These are phyloP conservation scores for Colletotrichum karsti DNA, from an alignment of 2,329 filamentous ascomycete species.

Conservation along the genomic window DNA sequence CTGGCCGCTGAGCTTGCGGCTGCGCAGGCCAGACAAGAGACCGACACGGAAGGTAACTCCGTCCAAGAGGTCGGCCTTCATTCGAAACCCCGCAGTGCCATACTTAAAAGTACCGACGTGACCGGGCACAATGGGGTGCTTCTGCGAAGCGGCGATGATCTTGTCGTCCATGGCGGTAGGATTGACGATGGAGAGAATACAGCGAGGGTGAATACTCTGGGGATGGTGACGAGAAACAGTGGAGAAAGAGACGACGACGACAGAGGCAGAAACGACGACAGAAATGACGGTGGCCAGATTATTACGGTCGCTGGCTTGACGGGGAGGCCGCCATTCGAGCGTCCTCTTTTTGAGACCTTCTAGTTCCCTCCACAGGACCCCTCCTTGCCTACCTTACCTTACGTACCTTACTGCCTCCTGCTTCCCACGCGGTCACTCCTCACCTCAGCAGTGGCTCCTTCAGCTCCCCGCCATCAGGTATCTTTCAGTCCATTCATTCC, in stretches of 20 bases:
- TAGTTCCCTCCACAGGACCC: neutral
- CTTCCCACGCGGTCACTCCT: neutral
- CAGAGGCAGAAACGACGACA: neutral
- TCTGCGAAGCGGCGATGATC: constrained; percentile 68
- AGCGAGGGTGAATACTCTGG: constrained; percentile 1
- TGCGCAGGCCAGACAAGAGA: constrained; percentile 86
- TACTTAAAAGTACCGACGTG: constrained; percentile 63
- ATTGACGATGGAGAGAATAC: constrained; percentile 19
- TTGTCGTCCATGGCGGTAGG: constrained; percentile 56
- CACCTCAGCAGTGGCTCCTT: neutral
- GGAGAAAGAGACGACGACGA: neutral
- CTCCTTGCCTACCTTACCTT: too few species aligned
- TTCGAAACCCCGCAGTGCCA: constrained; percentile 74
- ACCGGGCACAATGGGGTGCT: constrained; percentile 66
- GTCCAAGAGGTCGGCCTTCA: constrained; percentile 82
- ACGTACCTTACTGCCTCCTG: neutral
- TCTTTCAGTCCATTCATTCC: neutral
- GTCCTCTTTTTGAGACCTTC: constrained; percentile 10
- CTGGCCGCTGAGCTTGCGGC: constrained; percentile 87
- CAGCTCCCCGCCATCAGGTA: constrained; percentile 9
- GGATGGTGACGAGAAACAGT: constrained; percentile 26
- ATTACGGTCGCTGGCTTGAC: neutral
- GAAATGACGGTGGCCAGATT: constrained; percentile 2
- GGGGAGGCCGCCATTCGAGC: constrained; percentile 25
- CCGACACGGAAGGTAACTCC: constrained; percentile 94